A percentile compares a stretch with the other conserved stretches of the same genome.
Conservation (phyloP, 2,329 filamentous ascomycete genomes). For the Monilinia polystroma region DNA sequence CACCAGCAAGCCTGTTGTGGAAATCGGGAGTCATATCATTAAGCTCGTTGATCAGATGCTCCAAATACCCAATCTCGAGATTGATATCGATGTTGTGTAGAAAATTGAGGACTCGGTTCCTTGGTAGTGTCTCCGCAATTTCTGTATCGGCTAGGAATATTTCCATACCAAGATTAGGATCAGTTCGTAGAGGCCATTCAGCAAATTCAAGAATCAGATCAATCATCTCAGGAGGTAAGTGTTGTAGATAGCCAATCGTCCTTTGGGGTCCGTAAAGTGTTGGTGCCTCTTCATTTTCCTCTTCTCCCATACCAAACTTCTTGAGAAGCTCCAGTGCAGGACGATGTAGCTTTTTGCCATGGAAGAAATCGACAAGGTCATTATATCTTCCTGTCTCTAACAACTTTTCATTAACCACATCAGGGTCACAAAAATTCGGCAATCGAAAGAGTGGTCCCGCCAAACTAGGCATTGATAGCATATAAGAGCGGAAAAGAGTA, state of each 20-base stretch:
- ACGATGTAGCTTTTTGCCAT: slow-evolving; percentile 89
- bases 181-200: slow-evolving; percentile 76
- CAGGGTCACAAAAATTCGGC: slow-evolving; percentile 94
- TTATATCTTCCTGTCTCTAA: slow-evolving; percentile 86
- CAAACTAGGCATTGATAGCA: slow-evolving; percentile 83
- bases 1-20: slow-evolving; percentile 77
- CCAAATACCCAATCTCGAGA: slow-evolving; percentile 79
- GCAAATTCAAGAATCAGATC: slow-evolving; percentile 90
- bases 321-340: slow-evolving; percentile 80
- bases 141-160: slow-evolving; percentile 91
- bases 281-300: slow-evolving; percentile 51
- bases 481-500: slow-evolving; percentile 89
- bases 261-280: slow-evolving; percentile 75
- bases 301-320: slow-evolving; percentile 68
- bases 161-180: slow-evolving; percentile 80
- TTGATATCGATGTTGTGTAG: slow-evolving; percentile 65
- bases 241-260: slow-evolving; percentile 88
- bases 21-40: slow-evolving; percentile 82
- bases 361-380: slow-evolving; percentile 95
- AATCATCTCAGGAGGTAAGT: slow-evolving; percentile 79
- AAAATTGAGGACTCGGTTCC: slow-evolving; percentile 72
- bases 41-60: slow-evolving; percentile 86
- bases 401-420: slow-evolving; percentile 89
- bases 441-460: slow-evolving; percentile 91
- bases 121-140: slow-evolving; percentile 86